Percentiles rank a stretch among this genome's conserved stretches.
Conservation (phyloP, 1,139 yeast genomes). For the Suhomyces coccinellae region DNA sequence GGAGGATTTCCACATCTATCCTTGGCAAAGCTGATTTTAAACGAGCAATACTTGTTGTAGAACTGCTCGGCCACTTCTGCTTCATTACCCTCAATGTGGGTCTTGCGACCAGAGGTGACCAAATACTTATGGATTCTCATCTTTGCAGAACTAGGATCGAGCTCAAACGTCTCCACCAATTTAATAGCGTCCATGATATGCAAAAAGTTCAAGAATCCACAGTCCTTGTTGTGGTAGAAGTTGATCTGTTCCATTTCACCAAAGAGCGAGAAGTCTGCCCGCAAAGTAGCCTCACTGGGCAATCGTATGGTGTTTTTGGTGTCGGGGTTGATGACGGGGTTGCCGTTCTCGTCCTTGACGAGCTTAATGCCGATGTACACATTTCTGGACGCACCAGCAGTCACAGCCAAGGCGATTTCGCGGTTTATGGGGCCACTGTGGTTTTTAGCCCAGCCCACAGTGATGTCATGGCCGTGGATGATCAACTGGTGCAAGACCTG, state of each 20-base stretch:
- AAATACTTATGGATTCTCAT: slow-evolving; percentile 10
- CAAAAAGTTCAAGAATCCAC: slow-evolving; percentile 48
- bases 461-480: slow-evolving; percentile 46
- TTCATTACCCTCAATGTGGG: slow-evolving; percentile 5
- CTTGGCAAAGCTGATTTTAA: slow-evolving; percentile 55
- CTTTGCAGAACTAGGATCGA: slow-evolving; percentile 12
- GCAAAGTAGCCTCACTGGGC: slow-evolving; percentile 32
- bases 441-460: slow-evolving; percentile 50
- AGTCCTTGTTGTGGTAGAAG: slow-evolving; percentile 45
- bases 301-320: slow-evolving; percentile 13
- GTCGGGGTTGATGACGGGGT: slow-evolving; percentile 2
- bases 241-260: slow-evolving; percentile 51
- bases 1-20: slow-evolving; percentile 53
- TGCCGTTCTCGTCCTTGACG: slow-evolving; percentile 11
- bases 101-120: not conserved
- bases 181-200: slow-evolving; percentile 33
- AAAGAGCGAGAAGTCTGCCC: slow-evolving; percentile 40
- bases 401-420: slow-evolving; percentile 45
- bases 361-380: slow-evolving; percentile 44
- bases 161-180: slow-evolving; percentile 18
- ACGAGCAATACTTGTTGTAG: slow-evolving; percentile 33
- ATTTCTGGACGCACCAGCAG: slow-evolving; percentile 52
- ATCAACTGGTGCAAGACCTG: slow-evolving; percentile 48
- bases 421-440: slow-evolving; percentile 43
- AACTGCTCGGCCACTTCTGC: slow-evolving; percentile 9